phyloP scores from a whole-genome alignment of 345 rosid species.

The Brassica juncea region DNA sequence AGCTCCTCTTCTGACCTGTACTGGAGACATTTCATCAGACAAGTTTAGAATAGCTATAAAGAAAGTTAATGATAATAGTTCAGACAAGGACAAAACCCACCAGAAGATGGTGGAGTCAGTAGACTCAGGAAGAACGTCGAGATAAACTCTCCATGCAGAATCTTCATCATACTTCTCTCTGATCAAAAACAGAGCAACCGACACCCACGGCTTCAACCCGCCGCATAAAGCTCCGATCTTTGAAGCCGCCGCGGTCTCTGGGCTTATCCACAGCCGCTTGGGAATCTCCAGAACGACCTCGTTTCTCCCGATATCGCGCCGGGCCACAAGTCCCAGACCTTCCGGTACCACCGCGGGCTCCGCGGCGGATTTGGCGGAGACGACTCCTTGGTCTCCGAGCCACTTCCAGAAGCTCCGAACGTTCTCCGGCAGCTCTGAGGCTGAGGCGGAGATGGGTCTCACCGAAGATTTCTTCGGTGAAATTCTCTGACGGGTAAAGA shows the following conservation, averaged over 20 bases:
- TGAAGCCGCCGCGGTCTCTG: constrained; percentile 71
- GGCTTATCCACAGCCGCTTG: constrained; percentile 79
- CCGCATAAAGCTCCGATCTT: constrained; percentile 72
- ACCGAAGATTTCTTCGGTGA: constrained; percentile 32
- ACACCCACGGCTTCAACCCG: constrained; percentile 85
- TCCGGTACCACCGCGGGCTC: constrained; percentile 61
- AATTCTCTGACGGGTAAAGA: constrained; percentile 20
- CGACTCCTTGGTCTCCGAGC: constrained; percentile 64
- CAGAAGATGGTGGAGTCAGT: constrained; percentile 87
- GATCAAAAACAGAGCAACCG: constrained; percentile 79
- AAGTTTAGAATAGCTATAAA: neutral
- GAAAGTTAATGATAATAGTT: neutral
- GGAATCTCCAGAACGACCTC: constrained; percentile 92
- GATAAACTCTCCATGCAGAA: constrained; percentile 71
- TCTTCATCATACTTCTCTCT: constrained; percentile 66
- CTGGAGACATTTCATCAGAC: constrained; percentile 58
- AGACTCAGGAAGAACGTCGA: constrained; percentile 70
- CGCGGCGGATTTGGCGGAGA: constrained; percentile 59
- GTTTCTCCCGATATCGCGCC: constrained; percentile 65
- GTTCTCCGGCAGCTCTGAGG: constrained; percentile 38
- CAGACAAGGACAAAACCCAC: constrained; percentile 54
- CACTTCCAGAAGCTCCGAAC: constrained; percentile 81
- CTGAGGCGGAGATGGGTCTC: constrained; percentile 37
- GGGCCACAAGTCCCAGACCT: constrained; percentile 84
- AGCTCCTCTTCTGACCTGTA: constrained; percentile 99